Conservation (phyloP, 2,329 filamentous ascomycete genomes). For the Drechslerella stenobrocha region DNA sequence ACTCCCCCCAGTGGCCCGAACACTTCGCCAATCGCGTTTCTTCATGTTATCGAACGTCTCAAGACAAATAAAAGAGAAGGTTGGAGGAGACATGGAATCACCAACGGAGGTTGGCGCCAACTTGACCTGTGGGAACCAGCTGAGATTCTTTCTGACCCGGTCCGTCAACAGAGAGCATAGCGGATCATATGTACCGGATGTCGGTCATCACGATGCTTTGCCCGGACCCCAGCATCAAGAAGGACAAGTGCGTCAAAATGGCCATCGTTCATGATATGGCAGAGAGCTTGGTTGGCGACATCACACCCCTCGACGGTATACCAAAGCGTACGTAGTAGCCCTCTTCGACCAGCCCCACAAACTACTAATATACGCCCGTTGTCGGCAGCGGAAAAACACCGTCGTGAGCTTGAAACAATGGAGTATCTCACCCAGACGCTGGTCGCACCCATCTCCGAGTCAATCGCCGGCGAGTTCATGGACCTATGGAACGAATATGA, state of each 20-base stretch:
- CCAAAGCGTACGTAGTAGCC: slow-evolving; percentile 61
- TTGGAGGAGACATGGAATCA: slow-evolving; percentile 85
- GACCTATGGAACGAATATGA: slow-evolving; percentile 95
- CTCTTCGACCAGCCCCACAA: background rate
- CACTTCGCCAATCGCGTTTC: slow-evolving; percentile 80
- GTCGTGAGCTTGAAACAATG: slow-evolving; percentile 87
- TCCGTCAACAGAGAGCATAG: slow-evolving; percentile 71
- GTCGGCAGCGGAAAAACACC: slow-evolving; percentile 69
- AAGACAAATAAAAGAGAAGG: slow-evolving; percentile 97
- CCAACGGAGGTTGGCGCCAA: slow-evolving; percentile 51
- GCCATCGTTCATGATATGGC: slow-evolving; percentile 97
- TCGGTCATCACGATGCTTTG: slow-evolving; percentile 92
- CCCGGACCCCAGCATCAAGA: slow-evolving; percentile 67
- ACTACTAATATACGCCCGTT: slow-evolving; percentile 49
- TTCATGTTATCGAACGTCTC: slow-evolving; percentile 88
- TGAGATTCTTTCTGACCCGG: background rate
- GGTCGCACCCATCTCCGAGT: slow-evolving; percentile 74
- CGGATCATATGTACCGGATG: slow-evolving; percentile 99
- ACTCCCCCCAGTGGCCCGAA: slow-evolving; percentile 65
- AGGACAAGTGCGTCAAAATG: slow-evolving; percentile 94
- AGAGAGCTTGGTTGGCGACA: slow-evolving; percentile 90
- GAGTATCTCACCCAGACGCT: slow-evolving; percentile 77
- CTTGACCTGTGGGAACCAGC: background rate
- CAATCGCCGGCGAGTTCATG: slow-evolving; percentile 71
- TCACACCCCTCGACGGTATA: slow-evolving; percentile 87